Evolutionary conservation across 208 protist genomes (phyloP), one percentile per base, ranked within the genome.

Genomic region (Acanthamoeba healyi): DNA sequence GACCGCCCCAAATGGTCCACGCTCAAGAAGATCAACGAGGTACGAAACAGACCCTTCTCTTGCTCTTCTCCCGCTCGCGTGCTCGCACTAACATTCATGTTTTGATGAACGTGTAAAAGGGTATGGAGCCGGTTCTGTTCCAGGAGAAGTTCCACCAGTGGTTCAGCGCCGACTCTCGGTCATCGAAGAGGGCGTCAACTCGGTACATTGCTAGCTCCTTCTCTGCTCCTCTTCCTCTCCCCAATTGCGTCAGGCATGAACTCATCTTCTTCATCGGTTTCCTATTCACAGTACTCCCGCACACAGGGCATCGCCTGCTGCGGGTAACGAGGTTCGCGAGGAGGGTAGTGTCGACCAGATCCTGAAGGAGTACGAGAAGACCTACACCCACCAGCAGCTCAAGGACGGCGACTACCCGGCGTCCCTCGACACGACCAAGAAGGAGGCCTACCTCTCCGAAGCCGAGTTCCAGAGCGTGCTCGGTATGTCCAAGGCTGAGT

Each of bases 11-110:
- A 54, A 6, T 88, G 79, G 79, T 54, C 79, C 44, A 63, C 38
- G 29, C 79, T 88, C 79, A 88, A 88, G 79, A 88, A 88, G 79
- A 88, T 88, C 79, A 88, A 88, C 79, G 79, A 88, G 72, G 72
- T 49, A 40, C 10, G 29, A 61, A 61, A 61, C 22, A 61, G 54
- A 22, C 54, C 15, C 54, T 26, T 26, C 54, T 61, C 12, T 67
- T 67, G 19, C 61, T 67, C 61, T 36, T 67, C 19, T 4, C 19
- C 22, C 15, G 54, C 12, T 61, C 22, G 54, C 54, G 15, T 61
- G 15, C 54, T n/a, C n/a, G n/a, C n/a, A n/a, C n/a, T n/a, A n/a
- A n/a, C n/a, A n/a, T n/a, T 49, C 44, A 15, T 49, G 4, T 49
- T 49, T 4, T 49, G 44, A 49, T 12, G 12, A 49, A 4, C 44